Evolutionary conservation across 2,329 filamentous ascomycete genomes (phyloP), one percentile per base, ranked within the genome.

Genomic region (Sporothrix brunneoviolacea): DNA sequence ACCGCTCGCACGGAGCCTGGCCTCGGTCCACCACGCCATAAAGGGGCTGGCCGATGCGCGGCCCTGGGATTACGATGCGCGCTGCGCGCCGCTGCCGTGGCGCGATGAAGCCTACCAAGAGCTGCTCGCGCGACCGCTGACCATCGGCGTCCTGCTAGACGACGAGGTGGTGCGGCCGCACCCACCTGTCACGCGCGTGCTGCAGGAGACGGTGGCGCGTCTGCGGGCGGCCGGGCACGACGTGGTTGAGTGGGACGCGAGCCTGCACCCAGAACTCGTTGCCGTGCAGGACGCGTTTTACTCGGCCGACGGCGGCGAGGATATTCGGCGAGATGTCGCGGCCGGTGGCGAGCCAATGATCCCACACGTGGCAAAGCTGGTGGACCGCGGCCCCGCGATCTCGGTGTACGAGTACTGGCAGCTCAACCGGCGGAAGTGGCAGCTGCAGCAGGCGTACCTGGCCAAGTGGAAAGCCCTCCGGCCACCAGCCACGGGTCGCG

Each of bases 351-450:
- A 85, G 50, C 80, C 81, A 0, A 74, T 72, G 36, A 72, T 83
- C 4, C 74, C 76, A 0, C 76, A 81, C 49, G 79, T 85, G 0
- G 69, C 82, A 58, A 70, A 66, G 0, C 68, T 85, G 6, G 62
- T 84, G 13, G 76, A 77, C 46, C 68, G 70, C 0, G 75, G 70
- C 2, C 56, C 70, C 10, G 61, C 78, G 1, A 77, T 84, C 13
- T 81, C 77, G 0, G 79, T 84, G 0, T 83, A 79, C 51, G 70
- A 81, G 4, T 86, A 85, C 63, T 86, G 81, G 82, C 80, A 84
- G 57, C 68, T 86, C 7, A 84, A 84, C 63, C 77, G 69, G 53
- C 69, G 71, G 22, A 84, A 84, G 58, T 51, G 70, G 22, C 67
- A 65, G 0, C 66, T 71, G 21, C 77, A 82, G 55, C 73, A 80